A percentile compares a stretch with the other conserved stretches of the same genome.
Conservation (phyloP, 2,329 filamentous ascomycete species). For the Sphaceloma murrayae region DNA sequence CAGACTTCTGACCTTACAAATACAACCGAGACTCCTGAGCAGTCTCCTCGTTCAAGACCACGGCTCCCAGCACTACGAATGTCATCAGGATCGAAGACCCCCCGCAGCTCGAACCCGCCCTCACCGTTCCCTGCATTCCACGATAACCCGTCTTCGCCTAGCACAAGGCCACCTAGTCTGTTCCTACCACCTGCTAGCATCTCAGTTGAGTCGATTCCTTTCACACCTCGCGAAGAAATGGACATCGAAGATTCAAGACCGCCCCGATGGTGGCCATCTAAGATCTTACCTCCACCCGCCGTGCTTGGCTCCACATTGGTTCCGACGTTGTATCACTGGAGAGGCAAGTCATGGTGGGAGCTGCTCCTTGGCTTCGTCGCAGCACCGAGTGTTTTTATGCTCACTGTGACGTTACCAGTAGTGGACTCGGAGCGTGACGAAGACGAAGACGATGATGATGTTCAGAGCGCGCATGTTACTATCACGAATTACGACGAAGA, state of each 20-base stretch:
- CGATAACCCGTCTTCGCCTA: slow-evolving; percentile 33
- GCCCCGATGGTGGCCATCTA: slow-evolving; percentile 74
- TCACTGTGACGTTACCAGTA: slow-evolving; percentile 85
- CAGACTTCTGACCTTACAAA: no score
- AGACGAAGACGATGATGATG: slow-evolving; percentile 31
- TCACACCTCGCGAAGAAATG: slow-evolving; percentile 34
- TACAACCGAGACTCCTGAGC: slow-evolving; percentile 16
- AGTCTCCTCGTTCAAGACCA: slow-evolving; percentile 27
- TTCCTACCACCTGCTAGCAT: slow-evolving; percentile 45
- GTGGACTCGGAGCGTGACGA: slow-evolving; percentile 60
- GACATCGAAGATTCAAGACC: slow-evolving; percentile 25
- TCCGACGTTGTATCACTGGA: slow-evolving; percentile 76
- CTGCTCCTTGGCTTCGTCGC: slow-evolving; percentile 72
- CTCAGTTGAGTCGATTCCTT: slow-evolving; percentile 41
- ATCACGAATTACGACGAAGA: slow-evolving; percentile 5
- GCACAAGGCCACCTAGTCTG: slow-evolving; percentile 46
- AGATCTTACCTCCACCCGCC: slow-evolving; percentile 60
- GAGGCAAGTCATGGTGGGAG: slow-evolving; percentile 72
- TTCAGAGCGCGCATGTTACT: slow-evolving; percentile 2
- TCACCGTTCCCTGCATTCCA: slow-evolving; percentile 63
- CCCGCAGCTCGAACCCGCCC: slow-evolving; percentile 34
- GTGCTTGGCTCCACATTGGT: slow-evolving; percentile 67
- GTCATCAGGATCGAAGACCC: slow-evolving; percentile 24
- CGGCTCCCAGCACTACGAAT: slow-evolving; percentile 35
- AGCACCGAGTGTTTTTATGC: slow-evolving; percentile 78